Evolutionary conservation across 495 filamentous ascomycete species (phyloP), one percentile per base, ranked within the genome.

Genomic region (Hypoxylon subgilvum): DNA sequence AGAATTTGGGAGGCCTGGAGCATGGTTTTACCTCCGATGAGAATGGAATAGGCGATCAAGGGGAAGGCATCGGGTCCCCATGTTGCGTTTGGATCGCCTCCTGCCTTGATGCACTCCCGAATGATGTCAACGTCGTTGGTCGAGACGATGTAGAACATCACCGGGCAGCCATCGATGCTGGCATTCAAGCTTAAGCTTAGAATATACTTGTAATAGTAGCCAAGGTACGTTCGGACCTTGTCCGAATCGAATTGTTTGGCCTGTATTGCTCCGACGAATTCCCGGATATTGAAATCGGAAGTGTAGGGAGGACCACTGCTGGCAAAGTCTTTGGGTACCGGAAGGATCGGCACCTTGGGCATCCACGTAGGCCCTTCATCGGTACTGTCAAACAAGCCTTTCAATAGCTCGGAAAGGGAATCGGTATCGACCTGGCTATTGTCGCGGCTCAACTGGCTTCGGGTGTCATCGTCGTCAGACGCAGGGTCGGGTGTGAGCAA

Each of bases 51-150:
- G 8, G 52, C 52, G 9, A 57, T 34, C 10, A 57, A 18, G 18
- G 52, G 52, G 14, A 49, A 25, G 13, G 8, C 9, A 35, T 35
- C 13, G 19, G 34, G 18, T 13, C 44, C 52, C 43, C 44, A 42
- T 18, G 36, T 49, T 9, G 6, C 27, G 13, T 57, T 57, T 19
- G 44, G 35, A 19, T 57, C 12, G 8, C 43, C 52, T 42, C 52
- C 52, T 13, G 41, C 13, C 36, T 48, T 48, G 19, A 49, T 42
- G 43, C 52, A 57, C 7, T 42, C 19, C 6, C 52, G 52, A 14
- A 57, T 49, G 2, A 57, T 57, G 13, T 22, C 44, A n/a, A 49
- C 6, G n/a, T 57, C 19, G 27, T 57, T 57, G 9, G 52, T 57
- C 2, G 43, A 14, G 28, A 57, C 52, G 27, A 49, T 13, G 14